Conservation (phyloP, 1,139 yeast genomes). For the Kodamaea ohmeri region DNA sequence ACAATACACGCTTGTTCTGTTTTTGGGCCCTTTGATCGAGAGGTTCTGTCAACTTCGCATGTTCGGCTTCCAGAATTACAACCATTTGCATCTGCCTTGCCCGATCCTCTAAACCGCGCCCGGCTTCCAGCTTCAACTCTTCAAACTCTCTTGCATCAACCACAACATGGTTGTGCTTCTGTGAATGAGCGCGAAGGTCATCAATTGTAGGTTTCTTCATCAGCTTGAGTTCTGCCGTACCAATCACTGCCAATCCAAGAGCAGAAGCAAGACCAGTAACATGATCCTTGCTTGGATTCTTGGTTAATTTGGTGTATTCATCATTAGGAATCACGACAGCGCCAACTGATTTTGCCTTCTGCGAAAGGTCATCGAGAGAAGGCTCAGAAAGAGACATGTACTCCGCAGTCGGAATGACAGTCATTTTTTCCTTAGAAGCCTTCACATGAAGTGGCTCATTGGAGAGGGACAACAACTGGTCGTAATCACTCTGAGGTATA, state of each 20-base stretch:
- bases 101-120: conserved; percentile 15
- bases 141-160: conserved; percentile 14
- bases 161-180: conserved; percentile 16
- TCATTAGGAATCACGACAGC: conserved; percentile 17
- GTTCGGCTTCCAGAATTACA: conserved; percentile 18
- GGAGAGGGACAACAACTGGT: conserved; percentile 7
- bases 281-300: conserved; percentile 15
- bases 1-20: conserved; percentile 14
- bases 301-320: conserved; percentile 12
- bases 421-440: conserved; percentile 15
- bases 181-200: conserved; percentile 13
- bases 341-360: conserved; percentile 16
- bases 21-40: conserved; percentile 22
- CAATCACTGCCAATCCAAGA: conserved; percentile 17
- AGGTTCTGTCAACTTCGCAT: conserved; percentile 16
- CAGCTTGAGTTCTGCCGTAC: conserved; percentile 15
- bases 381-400: conserved; percentile 9
- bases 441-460: conserved; percentile 15
- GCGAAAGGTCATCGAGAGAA: conserved; percentile 16
- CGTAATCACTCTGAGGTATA: conserved; percentile 16
- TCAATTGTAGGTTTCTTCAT: conserved; percentile 16
- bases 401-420: conserved; percentile 14
- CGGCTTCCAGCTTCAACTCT: conserved; percentile 14
- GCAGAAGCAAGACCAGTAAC: conserved; percentile 11
- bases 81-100: conserved; percentile 16